Base-by-base conservation (phyloP, 768 basidiomycete species). In the Tulasnella sp. region DNA sequence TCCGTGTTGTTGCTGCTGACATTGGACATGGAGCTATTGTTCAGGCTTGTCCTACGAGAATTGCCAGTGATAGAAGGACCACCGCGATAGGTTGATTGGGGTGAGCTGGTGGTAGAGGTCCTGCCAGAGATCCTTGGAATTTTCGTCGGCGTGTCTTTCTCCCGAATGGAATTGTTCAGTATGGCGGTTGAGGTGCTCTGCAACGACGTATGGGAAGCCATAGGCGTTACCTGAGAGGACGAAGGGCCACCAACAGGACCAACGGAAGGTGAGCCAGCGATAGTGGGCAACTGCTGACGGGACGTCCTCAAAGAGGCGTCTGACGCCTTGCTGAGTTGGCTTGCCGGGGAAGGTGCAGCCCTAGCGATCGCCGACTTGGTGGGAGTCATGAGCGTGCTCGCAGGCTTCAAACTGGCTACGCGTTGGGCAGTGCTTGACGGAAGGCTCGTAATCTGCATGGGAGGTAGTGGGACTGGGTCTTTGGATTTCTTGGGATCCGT, bases 211-310 rank as follows among this genome's bases (percentile, higher is more conserved):
- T 3, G 61, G 50, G 4, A 25, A 48, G 35, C 41, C 57, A 46
- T 27, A 51, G 29, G 41, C 56, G 43, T 27, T 31, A 34, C 45
- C 64, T 14, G 78, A 72, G 34, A 67, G 9, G 77, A 73, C n/a
- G 75, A 74, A 8, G 78, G 77, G 7, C 71, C 40, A 74, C 77
- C 42, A 12, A 73, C 74, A 29, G 79, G 79, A 46, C 82, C 84
- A 46, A 90, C 85, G 11, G 91, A 93, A 3, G 92, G 92, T 2
- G 91, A 93, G 31, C 92, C 92, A 29, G 91, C 89, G 56, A 94
- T 94, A 9, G 92, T 92, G 7, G 90, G 91, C 8, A 94, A 72
- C 63, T 83, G 80, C 65, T 80, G 79, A 59, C 86, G 81, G 51
- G 64, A 65, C 50, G 71, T 77, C 19, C 88, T 83, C 51, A 89